Percentiles rank a stretch among this genome's conserved stretches.
Conservation (phyloP, 2,329 filamentous ascomycete species). For the Ceratocystis colombiana region DNA sequence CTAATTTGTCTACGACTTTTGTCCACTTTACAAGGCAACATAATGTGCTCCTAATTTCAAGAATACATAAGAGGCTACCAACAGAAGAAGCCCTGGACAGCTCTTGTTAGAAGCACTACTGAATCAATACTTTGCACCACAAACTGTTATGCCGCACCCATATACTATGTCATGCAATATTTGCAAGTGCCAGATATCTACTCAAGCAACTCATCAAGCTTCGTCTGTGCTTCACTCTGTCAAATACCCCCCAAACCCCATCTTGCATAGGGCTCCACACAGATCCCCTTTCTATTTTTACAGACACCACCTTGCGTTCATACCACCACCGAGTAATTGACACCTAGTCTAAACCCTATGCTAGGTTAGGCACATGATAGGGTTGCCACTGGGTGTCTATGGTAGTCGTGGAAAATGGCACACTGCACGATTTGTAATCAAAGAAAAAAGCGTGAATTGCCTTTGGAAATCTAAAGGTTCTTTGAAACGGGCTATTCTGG, state of each 20-base stretch:
- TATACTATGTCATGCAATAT: background rate
- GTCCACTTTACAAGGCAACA: background rate
- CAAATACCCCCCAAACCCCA: background rate
- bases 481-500: too few relatives aligned
- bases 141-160: background rate
- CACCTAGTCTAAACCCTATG: too few relatives aligned
- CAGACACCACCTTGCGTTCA: background rate
- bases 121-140: background rate
- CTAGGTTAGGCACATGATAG: too few relatives aligned
- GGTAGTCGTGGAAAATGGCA: too few relatives aligned
- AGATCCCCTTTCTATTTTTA: constrained; percentile 3
- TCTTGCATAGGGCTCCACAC: background rate
- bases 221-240: constrained; percentile 1
- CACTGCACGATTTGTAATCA: too few relatives aligned
- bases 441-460: too few relatives aligned
- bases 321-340: too few relatives aligned
- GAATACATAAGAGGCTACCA: background rate
- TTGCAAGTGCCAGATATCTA: background rate
- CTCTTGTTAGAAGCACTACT: background rate
- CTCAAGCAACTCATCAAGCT: background rate
- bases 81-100: background rate
- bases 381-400: too few relatives aligned
- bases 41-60: background rate
- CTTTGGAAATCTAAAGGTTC: too few relatives aligned
- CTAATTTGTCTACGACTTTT: background rate